These are phyloP conservation scores for Chrysopogon serrulatus DNA, from an alignment of 176 grass and related monocot species.

Conservation along the genomic window DNA sequence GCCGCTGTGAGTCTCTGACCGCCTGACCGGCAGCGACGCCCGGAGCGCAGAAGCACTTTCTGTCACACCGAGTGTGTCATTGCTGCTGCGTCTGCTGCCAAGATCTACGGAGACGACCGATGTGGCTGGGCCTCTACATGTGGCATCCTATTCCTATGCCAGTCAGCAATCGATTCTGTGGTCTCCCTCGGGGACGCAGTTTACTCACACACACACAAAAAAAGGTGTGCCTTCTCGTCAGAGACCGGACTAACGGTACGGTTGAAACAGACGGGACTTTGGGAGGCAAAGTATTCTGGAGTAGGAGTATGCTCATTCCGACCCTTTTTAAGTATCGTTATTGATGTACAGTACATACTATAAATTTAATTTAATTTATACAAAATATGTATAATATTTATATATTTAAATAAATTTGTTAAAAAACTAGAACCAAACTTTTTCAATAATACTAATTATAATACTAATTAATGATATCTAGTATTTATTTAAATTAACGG, in stretches of 20 bases:
- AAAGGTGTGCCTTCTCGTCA: not conserved
- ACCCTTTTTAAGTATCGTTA: no score
- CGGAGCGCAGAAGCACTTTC: not conserved
- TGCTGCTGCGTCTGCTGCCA: not conserved
- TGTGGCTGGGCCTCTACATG: not conserved
- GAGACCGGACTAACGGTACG: not conserved
- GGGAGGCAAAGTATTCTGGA: not conserved
- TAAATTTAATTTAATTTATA: no score
- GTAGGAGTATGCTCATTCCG: no score
- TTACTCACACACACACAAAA: not conserved
- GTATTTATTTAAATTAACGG: no score
- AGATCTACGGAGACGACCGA: not conserved
- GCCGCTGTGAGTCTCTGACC: no score
- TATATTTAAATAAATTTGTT: no score
- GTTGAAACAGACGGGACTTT: not conserved
- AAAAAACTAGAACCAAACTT: no score
- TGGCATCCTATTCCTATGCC: not conserved
- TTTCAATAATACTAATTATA: no score
- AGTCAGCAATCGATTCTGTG: not conserved
- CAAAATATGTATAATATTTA: no score
- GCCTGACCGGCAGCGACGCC: no score
- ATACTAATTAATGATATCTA: no score
- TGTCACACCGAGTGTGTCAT: not conserved
- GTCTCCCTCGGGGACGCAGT: not conserved
- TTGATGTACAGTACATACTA: no score